Conservation (phyloP, 495 filamentous ascomycete species). For the Cetradonia linearis region DNA sequence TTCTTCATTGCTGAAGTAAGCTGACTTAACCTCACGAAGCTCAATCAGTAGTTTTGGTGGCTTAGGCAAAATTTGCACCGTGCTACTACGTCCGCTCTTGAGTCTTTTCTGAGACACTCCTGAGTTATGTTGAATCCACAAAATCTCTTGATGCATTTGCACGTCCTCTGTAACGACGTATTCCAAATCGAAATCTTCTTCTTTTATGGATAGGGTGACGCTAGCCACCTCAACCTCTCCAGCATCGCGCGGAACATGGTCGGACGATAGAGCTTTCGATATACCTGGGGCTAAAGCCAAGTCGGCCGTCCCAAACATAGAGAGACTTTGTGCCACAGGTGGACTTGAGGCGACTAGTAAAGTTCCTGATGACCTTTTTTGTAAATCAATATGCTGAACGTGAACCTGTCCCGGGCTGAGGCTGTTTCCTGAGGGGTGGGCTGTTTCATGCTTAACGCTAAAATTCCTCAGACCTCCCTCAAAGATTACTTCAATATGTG, state of each 20-base stretch:
- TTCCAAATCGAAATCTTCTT: slow-evolving; percentile 57
- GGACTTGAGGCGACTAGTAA: slow-evolving; percentile 5
- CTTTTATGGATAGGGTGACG: slow-evolving; percentile 50
- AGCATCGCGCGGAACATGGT: slow-evolving; percentile 66
- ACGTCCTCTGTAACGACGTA: slow-evolving; percentile 47
- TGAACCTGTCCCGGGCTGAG: neutral
- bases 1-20: slow-evolving; percentile 76
- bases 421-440: slow-evolving; percentile 18
- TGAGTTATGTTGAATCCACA: slow-evolving; percentile 45
- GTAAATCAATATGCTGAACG: slow-evolving; percentile 7
- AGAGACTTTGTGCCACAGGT: slow-evolving; percentile 9
- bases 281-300: slow-evolving; percentile 59
- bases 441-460: slow-evolving; percentile 34
- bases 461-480: slow-evolving; percentile 59
- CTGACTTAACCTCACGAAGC: slow-evolving; percentile 46
- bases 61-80: slow-evolving; percentile 66
- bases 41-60: slow-evolving; percentile 82
- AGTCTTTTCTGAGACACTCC: slow-evolving; percentile 31
- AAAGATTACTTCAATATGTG: slow-evolving; percentile 54
- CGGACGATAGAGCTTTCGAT: slow-evolving; percentile 60
- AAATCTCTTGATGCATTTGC: slow-evolving; percentile 33
- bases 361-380: slow-evolving; percentile 12
- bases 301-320: slow-evolving; percentile 48
- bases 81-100: slow-evolving; percentile 31
- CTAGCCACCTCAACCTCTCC: slow-evolving; percentile 60